These are phyloP conservation scores for Tulasnella sp. DNA, from an alignment of 768 basidiomycete genomes.

Conservation along the genomic window DNA sequence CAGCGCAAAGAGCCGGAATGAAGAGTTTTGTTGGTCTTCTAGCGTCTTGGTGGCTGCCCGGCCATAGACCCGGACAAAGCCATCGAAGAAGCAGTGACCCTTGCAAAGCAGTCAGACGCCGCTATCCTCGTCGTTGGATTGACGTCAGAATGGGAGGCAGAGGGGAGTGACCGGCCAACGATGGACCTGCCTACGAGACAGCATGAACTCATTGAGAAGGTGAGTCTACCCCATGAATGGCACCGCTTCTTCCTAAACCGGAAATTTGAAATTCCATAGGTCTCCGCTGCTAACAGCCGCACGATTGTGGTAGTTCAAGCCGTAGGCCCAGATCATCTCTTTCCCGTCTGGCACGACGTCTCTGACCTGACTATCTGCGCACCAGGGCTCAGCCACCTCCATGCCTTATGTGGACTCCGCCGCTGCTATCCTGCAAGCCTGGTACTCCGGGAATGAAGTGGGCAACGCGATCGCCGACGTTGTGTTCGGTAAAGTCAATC, in stretches of 20 bases:
- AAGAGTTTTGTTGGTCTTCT: slow-evolving; percentile 20
- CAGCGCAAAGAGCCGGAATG: too few relatives aligned
- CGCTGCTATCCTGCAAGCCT: slow-evolving; percentile 39
- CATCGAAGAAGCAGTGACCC: slow-evolving; percentile 57
- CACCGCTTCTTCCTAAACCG: neutral
- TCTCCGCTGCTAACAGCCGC: slow-evolving; percentile 60
- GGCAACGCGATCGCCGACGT: slow-evolving; percentile 64
- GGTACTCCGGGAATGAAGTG: slow-evolving; percentile 52
- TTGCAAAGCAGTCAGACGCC: slow-evolving; percentile 59
- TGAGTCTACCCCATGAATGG: neutral
- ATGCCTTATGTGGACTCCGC: slow-evolving; percentile 59
- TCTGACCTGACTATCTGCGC: slow-evolving; percentile 28
- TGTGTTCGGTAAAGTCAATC: slow-evolving; percentile 63
- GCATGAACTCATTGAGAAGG: slow-evolving; percentile 58
- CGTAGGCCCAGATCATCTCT: slow-evolving; percentile 46
- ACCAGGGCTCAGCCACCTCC: slow-evolving; percentile 49
- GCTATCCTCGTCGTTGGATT: slow-evolving; percentile 65
- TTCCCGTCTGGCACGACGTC: neutral
- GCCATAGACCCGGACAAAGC: slow-evolving; percentile 62
- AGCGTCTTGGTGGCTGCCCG: slow-evolving; percentile 70
- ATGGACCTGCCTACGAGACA: slow-evolving; percentile 62
- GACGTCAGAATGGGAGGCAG: slow-evolving; percentile 74
- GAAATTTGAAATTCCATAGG: slow-evolving; percentile 26
- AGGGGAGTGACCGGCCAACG: slow-evolving; percentile 70
- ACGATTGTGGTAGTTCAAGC: slow-evolving; percentile 57